Percentiles rank a stretch among this genome's conserved stretches.
phyloP scores from a whole-genome alignment of 1,284 basidiomycete genomes.

The Apiotrichum siamense region DNA sequence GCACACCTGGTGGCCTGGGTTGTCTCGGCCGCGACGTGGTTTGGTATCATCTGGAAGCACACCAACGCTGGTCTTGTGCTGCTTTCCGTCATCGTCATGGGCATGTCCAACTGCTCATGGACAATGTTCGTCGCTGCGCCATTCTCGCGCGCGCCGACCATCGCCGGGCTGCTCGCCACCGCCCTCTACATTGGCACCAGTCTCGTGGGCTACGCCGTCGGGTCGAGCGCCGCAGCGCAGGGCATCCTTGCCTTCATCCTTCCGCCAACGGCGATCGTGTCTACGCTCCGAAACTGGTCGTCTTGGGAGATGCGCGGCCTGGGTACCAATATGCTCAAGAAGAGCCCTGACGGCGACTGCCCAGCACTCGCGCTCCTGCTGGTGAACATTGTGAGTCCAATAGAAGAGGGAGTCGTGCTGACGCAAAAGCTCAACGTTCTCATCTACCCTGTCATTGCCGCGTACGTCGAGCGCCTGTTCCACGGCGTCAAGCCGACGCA shows the following conservation, averaged over 20 bases:
- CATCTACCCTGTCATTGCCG: slow-evolving; percentile 62
- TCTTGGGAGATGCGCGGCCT: slow-evolving; percentile 60
- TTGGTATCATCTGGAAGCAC: slow-evolving; percentile 57
- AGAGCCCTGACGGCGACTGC: slow-evolving; percentile 58
- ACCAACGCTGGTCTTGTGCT: slow-evolving; percentile 61
- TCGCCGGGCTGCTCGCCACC: slow-evolving; percentile 53
- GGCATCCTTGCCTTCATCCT: slow-evolving; percentile 62
- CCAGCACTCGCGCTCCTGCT: slow-evolving; percentile 59
- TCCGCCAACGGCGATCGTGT: slow-evolving; percentile 68
- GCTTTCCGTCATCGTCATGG: slow-evolving; percentile 60
- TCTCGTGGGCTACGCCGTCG: slow-evolving; percentile 58
- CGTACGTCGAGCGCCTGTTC: slow-evolving; percentile 56
- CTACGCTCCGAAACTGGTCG: slow-evolving; percentile 60
- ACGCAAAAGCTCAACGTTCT: slow-evolving; percentile 50
- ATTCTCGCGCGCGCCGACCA: slow-evolving; percentile 24
- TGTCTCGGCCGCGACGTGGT: slow-evolving; percentile 59
- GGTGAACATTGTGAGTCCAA: slow-evolving; percentile 54
- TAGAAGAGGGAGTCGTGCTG: no score
- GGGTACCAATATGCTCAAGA: slow-evolving; percentile 53
- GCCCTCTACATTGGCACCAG: no score
- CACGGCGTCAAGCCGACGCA: background rate
- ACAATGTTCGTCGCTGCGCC: slow-evolving; percentile 27
- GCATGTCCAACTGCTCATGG: slow-evolving; percentile 39
- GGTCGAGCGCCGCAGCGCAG: slow-evolving; percentile 52
- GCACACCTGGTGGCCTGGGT: slow-evolving; percentile 64